These are phyloP conservation scores for Leccinum longicurvipes DNA, from an alignment of 768 basidiomycete species.

Conservation along the genomic window DNA sequence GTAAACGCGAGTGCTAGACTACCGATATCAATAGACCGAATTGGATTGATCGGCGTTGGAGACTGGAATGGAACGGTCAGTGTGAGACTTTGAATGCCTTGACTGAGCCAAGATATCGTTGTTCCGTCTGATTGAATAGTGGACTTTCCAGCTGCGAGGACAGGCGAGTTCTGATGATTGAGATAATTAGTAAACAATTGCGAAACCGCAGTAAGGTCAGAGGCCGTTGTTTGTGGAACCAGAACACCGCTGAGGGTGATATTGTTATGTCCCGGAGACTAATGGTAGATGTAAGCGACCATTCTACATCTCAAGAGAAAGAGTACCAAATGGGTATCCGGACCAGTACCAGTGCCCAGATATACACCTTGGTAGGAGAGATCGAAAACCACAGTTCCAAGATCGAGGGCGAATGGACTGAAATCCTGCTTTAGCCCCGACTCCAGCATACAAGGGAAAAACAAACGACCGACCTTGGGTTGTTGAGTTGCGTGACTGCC, in stretches of 20 bases:
- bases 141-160: constrained; percentile 58
- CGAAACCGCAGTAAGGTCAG: constrained; percentile 49
- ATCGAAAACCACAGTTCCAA: constrained; percentile 65
- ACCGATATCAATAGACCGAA: constrained; percentile 61
- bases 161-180: constrained; percentile 56
- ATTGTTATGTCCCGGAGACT: constrained; percentile 54
- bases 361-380: constrained; percentile 55
- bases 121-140: constrained; percentile 56
- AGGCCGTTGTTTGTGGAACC: constrained; percentile 45
- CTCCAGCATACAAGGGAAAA: neutral
- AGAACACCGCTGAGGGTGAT: constrained; percentile 59
- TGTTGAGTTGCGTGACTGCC: constrained; percentile 52
- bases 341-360: constrained; percentile 54
- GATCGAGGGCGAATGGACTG: constrained; percentile 65
- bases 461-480: constrained; percentile 45
- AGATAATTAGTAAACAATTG: constrained; percentile 69
- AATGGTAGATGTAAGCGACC: neutral
- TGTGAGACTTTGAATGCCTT: constrained; percentile 53
- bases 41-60: constrained; percentile 53
- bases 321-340: constrained; percentile 48
- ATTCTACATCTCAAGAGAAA: neutral
- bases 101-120: constrained; percentile 62
- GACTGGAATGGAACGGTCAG: constrained; percentile 62
- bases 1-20: constrained; percentile 56
- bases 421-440: neutral